Percentiles rank a stretch among this genome's conserved stretches.
These are phyloP conservation scores for Striga hermonthica DNA, from an alignment of 305 asterid genomes.

Conservation along the genomic window DNA sequence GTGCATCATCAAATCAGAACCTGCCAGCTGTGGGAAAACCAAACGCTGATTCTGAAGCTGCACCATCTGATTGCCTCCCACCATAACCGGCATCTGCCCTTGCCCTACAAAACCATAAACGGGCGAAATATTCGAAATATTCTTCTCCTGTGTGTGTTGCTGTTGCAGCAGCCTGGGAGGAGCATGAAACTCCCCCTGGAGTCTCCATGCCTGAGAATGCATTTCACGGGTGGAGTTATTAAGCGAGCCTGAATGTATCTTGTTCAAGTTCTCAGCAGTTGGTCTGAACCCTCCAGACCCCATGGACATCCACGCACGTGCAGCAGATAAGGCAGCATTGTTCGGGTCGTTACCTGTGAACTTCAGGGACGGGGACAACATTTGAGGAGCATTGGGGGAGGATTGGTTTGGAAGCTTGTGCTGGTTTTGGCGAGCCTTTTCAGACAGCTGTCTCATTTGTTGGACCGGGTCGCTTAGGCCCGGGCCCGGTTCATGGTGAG, in stretches of 20 bases:
- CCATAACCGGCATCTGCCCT: slow-evolving; percentile 48
- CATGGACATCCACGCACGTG: slow-evolving; percentile 88
- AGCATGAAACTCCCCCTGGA: slow-evolving; percentile 51
- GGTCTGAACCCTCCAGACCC: slow-evolving; percentile 81
- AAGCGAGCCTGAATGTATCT: slow-evolving; percentile 49
- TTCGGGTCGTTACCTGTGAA: slow-evolving; percentile 47
- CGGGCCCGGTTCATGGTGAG: slow-evolving; percentile 46
- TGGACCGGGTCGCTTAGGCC: slow-evolving; percentile 71
- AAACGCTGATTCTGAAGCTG: slow-evolving; percentile 62
- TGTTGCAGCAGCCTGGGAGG: too few relatives aligned
- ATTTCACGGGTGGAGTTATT: slow-evolving; percentile 52
- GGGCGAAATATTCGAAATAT: slow-evolving; percentile 39
- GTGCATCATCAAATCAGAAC: slow-evolving; percentile 74
- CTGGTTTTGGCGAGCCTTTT: slow-evolving; percentile 54
- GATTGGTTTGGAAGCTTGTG: slow-evolving; percentile 47
- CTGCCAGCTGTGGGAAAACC: slow-evolving; percentile 56
- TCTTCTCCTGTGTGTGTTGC: too few relatives aligned
- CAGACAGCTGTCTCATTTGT: slow-evolving; percentile 66
- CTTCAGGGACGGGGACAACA: slow-evolving; percentile 36
- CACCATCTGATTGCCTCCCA: slow-evolving; percentile 44
- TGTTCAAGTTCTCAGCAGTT: slow-evolving; percentile 44
- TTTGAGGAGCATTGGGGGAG: slow-evolving; percentile 35
- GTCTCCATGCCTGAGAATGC: slow-evolving; percentile 48
- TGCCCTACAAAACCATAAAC: slow-evolving; percentile 58
- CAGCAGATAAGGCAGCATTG: slow-evolving; percentile 70